Evolutionary conservation across 2,329 filamentous ascomycete species (phyloP), one percentile per base, ranked within the genome.

Genomic region (Ophiostoma ips): DNA sequence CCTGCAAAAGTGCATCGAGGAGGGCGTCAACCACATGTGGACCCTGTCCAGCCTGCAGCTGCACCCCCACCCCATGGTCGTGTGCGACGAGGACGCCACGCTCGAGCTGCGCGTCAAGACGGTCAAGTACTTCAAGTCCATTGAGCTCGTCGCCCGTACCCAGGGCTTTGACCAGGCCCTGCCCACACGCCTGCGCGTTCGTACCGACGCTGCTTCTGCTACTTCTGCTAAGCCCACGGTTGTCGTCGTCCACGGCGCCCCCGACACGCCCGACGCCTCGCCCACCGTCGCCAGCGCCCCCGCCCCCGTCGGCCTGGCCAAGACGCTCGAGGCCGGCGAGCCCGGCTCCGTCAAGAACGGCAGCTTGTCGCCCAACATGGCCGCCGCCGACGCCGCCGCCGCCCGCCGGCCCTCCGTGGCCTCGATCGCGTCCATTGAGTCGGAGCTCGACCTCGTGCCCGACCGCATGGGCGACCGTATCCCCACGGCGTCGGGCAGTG

Each of bases 11-110:
- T 84, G 82, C 54, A 74, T 88, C 53, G 84, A 88, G 61, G 80
- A 79, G 37, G 81, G 80, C 40, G 73, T 88, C 50, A 87, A 84
- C 62, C 83, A 87, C 65, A 85, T 86, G 81, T 87, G 83, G 81
- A 87, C 84, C 0, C 71, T 87, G 2, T 87, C 82, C 1, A 76
- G 76, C 49, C 68, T 88, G 54, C 84, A 88, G 63, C 66, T 86
- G 59, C 84, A 87, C 61, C 79, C 77, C 1, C 79, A 84, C 58
- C 79, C 81, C 46, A 74, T 87, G 68, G 76, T 87, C 46, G 82
- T 87, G 15, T 83, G 81, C 49, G 84, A 88, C 60, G 82, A 86
- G 56, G 83, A 87, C 58, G 77, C 79, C 7, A 82, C 77, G 0
- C 63, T 79, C 24, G 77, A 81, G 61, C 63, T 82, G 53, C 75